Evolutionary conservation across 2,329 filamentous ascomycete genomes (phyloP), one percentile per base, ranked within the genome.

Genomic region (Fusarium albidum): DNA sequence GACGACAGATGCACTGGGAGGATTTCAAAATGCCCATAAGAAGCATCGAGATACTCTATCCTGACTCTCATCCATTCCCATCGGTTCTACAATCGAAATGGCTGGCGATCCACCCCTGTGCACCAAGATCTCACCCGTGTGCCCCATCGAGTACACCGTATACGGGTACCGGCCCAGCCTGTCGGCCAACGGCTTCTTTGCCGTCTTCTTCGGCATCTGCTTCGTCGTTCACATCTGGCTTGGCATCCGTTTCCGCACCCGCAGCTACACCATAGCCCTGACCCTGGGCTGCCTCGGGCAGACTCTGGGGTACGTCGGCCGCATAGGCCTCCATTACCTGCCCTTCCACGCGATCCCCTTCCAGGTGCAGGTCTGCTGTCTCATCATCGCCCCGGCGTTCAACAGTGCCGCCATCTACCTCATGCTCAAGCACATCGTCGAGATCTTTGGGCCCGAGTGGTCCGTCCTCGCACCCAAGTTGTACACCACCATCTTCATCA

Each of bases 401-500:
- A 55, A 55, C 37, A 55, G 52, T 12, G 52, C 52, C 6, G 52
- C 52, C 2, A 47, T 55, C 10, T 55, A 55, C 26, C 37, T 55
- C 5, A 43, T 55, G 26, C 72, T 88, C 43, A 67, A 76, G 11
- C 69, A 73, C 39, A 77, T 80, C 51, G 77, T 80, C 21, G 69
- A 69, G 52, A 73, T 71, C 2, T 78, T 77, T 55, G 77, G 77
- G 1, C 65, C 72, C 1, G 72, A 78, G 57, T 76, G 77, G 59
- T 79, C 76, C 9, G 65, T 76, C 26, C 73, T 81, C 52, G 68
- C 63, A 15, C 78, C 79, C 1, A 66, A 71, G 47, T 71, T 68
- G 40, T 81, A 80, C 56, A 79, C 79, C 6, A 67, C 77, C 38
- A 76, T 80, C 42, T 88, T 88, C 71, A 81, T 88, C 57, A 76